phyloP scores from a whole-genome alignment of 108 stramenopile species.

The Tribonema minus region DNA sequence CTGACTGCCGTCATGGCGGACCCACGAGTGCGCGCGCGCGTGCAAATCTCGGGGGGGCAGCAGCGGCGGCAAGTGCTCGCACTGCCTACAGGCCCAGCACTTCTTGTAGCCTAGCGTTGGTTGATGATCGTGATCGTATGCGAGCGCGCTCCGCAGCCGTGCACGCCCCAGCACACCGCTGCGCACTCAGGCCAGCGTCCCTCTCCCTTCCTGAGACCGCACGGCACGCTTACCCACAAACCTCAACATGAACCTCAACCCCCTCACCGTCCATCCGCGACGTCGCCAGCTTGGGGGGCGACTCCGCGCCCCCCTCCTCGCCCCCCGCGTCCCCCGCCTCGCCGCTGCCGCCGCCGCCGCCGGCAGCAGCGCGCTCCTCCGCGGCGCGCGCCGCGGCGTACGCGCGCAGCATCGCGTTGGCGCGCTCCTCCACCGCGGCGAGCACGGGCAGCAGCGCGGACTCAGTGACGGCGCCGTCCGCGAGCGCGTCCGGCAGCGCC shows the following conservation, averaged over 20 bases:
- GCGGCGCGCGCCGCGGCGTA: background rate
- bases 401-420: slow-evolving; percentile 58
- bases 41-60: no score
- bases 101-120: no score
- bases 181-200: no score
- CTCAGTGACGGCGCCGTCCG: slow-evolving; percentile 61
- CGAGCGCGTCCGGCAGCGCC: slow-evolving; percentile 53
- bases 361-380: background rate
- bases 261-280: background rate
- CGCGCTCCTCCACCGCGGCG: slow-evolving; percentile 68
- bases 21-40: background rate
- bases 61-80: no score
- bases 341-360: background rate
- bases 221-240: no score
- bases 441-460: slow-evolving; percentile 72
- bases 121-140: no score
- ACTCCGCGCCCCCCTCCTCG: background rate
- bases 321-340: background rate
- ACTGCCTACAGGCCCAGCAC: no score
- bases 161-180: no score
- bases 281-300: background rate
- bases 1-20: slow-evolving; percentile 6
- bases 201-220: no score
- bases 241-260: no score
- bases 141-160: no score